Evolutionary conservation across 2,329 filamentous ascomycete genomes (phyloP).

Genomic region (Basipetospora sp.): DNA sequence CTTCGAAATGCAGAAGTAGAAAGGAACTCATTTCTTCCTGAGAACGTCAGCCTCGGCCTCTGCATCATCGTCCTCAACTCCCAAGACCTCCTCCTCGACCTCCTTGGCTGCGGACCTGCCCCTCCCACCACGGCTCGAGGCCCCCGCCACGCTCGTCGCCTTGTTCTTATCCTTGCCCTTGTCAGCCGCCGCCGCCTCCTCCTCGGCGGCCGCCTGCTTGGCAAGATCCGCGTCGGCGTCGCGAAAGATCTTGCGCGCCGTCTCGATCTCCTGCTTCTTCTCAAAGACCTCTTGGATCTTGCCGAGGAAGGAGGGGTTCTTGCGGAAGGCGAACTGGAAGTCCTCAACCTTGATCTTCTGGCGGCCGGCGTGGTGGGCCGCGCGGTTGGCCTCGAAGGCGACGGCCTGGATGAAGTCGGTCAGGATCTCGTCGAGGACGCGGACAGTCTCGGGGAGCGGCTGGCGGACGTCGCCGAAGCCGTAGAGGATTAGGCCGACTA

Average conservation of each 20-base stretch:
- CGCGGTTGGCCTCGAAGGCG: conserved; percentile 75
- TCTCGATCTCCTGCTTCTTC: conserved; percentile 75
- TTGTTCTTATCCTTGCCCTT: conserved; percentile 7
- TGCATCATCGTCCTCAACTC: conserved; percentile 36
- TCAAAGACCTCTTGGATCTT: conserved; percentile 79
- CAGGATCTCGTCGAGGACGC: conserved; percentile 83
- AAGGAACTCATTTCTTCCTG: conserved; percentile 24
- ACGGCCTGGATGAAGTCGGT: conserved; percentile 94
- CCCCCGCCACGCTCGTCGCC: background rate
- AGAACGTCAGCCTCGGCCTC: conserved; percentile 26
- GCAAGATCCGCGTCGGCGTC: conserved; percentile 49
- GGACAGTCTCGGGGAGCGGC: conserved; percentile 70
- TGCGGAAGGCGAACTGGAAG: conserved; percentile 83
- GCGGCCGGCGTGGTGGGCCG: conserved; percentile 71
- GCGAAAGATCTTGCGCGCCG: conserved; percentile 61
- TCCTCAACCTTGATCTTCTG: conserved; percentile 98
- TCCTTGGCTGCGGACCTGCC: conserved; percentile 7
- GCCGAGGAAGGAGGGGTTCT: conserved; percentile 73
- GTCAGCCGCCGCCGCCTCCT: conserved; percentile 14
- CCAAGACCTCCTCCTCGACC: conserved; percentile 34
- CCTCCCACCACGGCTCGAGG: conserved; percentile 5
- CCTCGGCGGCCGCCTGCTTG: conserved; percentile 34
- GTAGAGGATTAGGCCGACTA: conserved; percentile 61
- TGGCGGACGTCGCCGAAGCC: conserved; percentile 65
- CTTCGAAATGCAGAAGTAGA: too few relatives aligned